Conservation (phyloP, 2,329 filamentous ascomycete species). For the Cladosporium sphaerospermum region DNA sequence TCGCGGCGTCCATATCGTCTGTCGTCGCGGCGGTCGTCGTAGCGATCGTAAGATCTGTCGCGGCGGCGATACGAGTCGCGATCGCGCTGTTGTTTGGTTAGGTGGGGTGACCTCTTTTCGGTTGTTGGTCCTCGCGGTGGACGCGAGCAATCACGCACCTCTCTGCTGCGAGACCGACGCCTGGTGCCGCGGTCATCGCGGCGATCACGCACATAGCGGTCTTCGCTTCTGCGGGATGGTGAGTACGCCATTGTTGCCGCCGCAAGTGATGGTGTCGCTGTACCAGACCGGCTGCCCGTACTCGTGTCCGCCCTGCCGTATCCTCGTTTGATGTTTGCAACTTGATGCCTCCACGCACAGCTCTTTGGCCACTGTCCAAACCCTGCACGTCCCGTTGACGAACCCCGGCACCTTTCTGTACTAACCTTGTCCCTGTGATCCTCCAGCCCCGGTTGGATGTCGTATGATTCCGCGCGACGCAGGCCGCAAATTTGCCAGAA, state of each 20-base stretch:
- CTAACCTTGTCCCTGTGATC: no score
- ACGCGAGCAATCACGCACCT: conserved; percentile 8
- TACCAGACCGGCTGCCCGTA: conserved; percentile 6
- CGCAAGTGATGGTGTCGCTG: conserved; percentile 9
- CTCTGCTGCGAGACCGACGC: conserved; percentile 12
- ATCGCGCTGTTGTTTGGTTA: conserved; percentile 6
- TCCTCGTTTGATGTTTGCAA: no score
- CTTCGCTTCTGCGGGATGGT: conserved; percentile 22
- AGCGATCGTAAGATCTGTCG: conserved; percentile 18
- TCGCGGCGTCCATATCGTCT: conserved; percentile 18
- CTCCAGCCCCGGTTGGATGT: no score
- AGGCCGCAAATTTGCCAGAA: no score
- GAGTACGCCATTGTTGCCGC: conserved; percentile 20
- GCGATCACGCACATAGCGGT: conserved; percentile 12
- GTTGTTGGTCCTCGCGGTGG: not conserved
- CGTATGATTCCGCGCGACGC: no score
- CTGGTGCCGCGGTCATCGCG: conserved; percentile 12
- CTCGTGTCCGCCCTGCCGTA: not conserved
- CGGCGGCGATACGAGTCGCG: conserved; percentile 16
- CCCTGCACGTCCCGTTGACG: no score
- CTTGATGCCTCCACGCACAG: no score
- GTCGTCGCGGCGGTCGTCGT: conserved; percentile 18
- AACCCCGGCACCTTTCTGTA: no score
- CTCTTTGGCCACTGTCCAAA: no score
- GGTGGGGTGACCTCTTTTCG: not conserved